Conservation (phyloP, 768 basidiomycete species). For the Amanita molliuscula region DNA sequence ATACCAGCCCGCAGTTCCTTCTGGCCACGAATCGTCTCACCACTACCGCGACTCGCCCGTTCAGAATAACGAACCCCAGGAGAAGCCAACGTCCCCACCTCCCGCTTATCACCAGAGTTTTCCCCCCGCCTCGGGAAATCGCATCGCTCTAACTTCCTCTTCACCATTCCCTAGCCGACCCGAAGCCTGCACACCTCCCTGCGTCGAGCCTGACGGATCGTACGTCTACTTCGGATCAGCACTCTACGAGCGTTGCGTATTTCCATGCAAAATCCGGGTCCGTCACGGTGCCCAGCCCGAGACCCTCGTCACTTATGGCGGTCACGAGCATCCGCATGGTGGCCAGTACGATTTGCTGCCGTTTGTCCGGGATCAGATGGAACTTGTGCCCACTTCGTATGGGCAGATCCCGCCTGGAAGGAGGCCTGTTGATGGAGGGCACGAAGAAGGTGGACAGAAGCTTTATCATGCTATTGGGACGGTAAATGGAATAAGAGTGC, state of each 20-base stretch:
- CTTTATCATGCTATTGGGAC: conserved; percentile 58
- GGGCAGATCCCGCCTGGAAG: conserved; percentile 51
- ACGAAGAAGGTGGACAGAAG: conserved; percentile 56
- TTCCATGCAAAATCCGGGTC: conserved; percentile 76
- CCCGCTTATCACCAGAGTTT: too few species aligned
- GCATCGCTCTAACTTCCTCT: conserved; percentile 40
- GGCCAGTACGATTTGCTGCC: conserved; percentile 73
- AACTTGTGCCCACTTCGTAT: conserved; percentile 53
- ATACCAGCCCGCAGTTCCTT: too few species aligned
- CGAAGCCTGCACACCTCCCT: conserved; percentile 40
- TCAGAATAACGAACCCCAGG: too few species aligned
- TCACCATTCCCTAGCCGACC: conserved; percentile 30
- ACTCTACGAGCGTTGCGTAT: conserved; percentile 53
- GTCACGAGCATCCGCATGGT: conserved; percentile 44
- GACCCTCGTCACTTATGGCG: conserved; percentile 49
- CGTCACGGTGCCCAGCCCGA: conserved; percentile 35
- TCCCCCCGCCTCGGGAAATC: conserved; percentile 56
- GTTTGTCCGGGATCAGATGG: conserved; percentile 43
- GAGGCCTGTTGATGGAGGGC: conserved; percentile 60
- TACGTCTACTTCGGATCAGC: conserved; percentile 71
- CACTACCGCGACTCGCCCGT: too few species aligned
- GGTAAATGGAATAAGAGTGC: conserved; percentile 46
- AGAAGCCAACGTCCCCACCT: too few species aligned
- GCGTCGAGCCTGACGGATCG: conserved; percentile 47
- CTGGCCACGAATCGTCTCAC: too few species aligned